Percentiles rank a stretch among this genome's conserved stretches.
phyloP scores from a whole-genome alignment of 73 alveolate species.

The Paramecium tetraurelia region DNA sequence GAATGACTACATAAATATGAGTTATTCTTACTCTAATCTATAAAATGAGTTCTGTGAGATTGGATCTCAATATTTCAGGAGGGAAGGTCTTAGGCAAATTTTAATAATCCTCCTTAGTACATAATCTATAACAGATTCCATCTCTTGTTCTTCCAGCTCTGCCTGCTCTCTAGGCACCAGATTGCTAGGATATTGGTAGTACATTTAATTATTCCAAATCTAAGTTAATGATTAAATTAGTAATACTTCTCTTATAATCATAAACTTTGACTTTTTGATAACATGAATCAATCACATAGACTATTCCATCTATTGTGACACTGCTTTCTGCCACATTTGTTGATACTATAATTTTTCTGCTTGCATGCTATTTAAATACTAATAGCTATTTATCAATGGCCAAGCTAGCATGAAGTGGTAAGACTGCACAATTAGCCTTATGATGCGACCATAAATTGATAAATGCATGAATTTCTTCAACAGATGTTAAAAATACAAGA shows the following conservation, averaged over 20 bases:
- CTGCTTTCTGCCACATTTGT: constrained; percentile 97
- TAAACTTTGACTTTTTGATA: neutral
- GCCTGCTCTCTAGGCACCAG: constrained; percentile 86
- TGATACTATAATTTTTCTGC: constrained; percentile 62
- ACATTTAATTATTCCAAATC: constrained; percentile 53
- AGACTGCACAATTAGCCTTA: constrained; percentile 73
- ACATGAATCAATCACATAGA: constrained; percentile 92
- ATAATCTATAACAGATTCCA: constrained; percentile 83
- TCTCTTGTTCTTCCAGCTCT: constrained; percentile 89
- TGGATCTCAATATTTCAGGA: constrained; percentile 86
- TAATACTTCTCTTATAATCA: constrained; percentile 54
- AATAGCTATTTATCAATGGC: constrained; percentile 88
- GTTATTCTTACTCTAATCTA: constrained; percentile 59
- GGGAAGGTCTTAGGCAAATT: constrained; percentile 68
- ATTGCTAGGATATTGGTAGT: constrained; percentile 74
- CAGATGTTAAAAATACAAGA: constrained; percentile 90
- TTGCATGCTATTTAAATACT: constrained; percentile 77
- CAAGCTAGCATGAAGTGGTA: constrained; percentile 88
- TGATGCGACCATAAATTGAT: constrained; percentile 73
- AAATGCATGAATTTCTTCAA: constrained; percentile 97
- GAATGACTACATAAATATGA: neutral
- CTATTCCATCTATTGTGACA: constrained; percentile 91
- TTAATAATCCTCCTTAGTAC: constrained; percentile 75
- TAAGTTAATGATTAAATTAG: constrained; percentile 68
- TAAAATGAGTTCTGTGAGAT: constrained; percentile 76